phyloP scores from a whole-genome alignment of 371 early-diverging fungal genomes.

The Phascolomyces articulosus region DNA sequence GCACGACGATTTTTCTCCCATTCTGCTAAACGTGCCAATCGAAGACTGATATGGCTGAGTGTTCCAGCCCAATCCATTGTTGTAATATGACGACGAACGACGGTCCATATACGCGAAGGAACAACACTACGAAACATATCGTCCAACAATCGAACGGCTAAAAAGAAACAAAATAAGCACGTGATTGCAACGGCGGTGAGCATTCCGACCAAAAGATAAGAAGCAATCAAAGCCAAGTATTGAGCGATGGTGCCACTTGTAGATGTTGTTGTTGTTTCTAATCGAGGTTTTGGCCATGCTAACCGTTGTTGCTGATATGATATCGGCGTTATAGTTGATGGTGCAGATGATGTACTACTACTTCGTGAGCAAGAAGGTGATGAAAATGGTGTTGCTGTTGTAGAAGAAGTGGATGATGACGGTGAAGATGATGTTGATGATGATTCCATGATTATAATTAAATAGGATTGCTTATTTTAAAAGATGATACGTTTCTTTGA shows the following conservation, averaged over 20 bases:
- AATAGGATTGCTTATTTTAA: not conserved
- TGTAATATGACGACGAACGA: conserved; percentile 12
- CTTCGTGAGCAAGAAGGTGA: conserved; percentile 5
- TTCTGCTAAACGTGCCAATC: conserved; percentile 36
- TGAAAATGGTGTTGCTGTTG: not conserved
- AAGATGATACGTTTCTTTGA: not conserved
- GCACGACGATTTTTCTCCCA: conserved; percentile 41
- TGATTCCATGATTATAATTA: not conserved
- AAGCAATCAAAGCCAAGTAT: conserved; percentile 2
- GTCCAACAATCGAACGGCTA: conserved; percentile 30
- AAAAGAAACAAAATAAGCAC: conserved; percentile 29
- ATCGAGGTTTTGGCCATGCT: conserved; percentile 1
- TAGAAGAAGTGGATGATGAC: not conserved
- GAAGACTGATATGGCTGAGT: conserved; percentile 22
- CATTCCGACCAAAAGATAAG: conserved; percentile 6
- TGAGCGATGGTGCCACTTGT: not conserved
- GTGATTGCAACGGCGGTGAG: conserved; percentile 12
- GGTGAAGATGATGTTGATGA: not conserved
- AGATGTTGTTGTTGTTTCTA: not conserved
- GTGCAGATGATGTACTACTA: not conserved
- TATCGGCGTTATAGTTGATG: not conserved
- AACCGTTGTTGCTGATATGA: not conserved
- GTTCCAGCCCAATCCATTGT: conserved; percentile 29
- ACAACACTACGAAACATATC: conserved; percentile 26
- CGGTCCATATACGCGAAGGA: conserved; percentile 25